phyloP scores from a whole-genome alignment of 139 green algal species.

The Tetradesmus obliquus region DNA sequence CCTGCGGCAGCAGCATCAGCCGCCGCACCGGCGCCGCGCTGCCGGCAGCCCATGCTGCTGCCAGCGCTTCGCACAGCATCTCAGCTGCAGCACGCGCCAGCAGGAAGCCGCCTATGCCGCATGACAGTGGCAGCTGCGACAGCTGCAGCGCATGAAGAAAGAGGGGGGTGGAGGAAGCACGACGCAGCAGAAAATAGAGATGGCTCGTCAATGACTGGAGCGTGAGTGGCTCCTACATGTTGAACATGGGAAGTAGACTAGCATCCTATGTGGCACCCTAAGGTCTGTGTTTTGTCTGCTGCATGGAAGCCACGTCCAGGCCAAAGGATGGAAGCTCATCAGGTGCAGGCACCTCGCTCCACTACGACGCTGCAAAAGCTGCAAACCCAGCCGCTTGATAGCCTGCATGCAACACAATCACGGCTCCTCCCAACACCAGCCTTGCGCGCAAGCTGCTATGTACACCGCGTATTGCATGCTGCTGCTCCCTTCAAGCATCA shows the following conservation, averaged over 20 bases:
- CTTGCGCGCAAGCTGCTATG: not conserved
- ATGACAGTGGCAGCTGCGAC: constrained; percentile 20
- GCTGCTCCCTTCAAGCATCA: not conserved
- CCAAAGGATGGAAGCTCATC: no score
- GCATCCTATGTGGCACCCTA: no score
- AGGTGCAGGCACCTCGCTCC: no score
- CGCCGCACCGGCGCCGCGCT: not conserved
- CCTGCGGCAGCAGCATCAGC: constrained; percentile 39
- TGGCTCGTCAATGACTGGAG: no score
- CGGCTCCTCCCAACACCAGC: not conserved
- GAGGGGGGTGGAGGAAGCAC: not conserved
- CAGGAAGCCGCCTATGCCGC: constrained; percentile 16
- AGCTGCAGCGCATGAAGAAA: not conserved
- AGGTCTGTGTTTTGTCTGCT: no score
- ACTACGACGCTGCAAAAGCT: no score
- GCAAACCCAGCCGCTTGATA: not conserved
- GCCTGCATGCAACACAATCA: not conserved
- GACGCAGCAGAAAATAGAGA: not conserved
- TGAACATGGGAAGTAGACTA: no score
- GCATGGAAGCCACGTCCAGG: no score
- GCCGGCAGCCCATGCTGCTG: constrained; percentile 24
- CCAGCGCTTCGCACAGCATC: constrained; percentile 33
- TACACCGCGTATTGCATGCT: not conserved
- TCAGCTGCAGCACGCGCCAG: constrained; percentile 34
- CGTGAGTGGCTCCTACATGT: no score